phyloP scores from a whole-genome alignment of 1,284 basidiomycete genomes.

The Austroboletus niveus region DNA sequence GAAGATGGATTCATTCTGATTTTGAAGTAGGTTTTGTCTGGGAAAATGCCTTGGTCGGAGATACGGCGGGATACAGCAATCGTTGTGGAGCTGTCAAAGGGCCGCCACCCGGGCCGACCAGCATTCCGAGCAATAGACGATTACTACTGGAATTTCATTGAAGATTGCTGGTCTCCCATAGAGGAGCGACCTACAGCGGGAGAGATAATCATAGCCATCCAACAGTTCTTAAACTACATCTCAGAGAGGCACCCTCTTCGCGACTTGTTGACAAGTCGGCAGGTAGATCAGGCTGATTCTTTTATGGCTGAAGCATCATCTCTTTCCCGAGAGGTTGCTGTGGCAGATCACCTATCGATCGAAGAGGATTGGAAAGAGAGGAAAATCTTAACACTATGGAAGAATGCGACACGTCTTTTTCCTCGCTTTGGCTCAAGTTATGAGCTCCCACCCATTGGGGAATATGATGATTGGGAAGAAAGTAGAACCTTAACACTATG shows the following conservation, averaged over 20 bases:
- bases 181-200: neutral
- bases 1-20: neutral
- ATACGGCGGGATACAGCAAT: neutral
- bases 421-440: slow-evolving; percentile 7
- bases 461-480: too few relatives aligned
- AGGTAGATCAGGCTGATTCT: neutral
- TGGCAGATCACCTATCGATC: too few relatives aligned
- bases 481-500: too few relatives aligned
- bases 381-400: too few relatives aligned
- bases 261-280: neutral
- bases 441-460: too few relatives aligned
- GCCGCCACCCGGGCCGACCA: slow-evolving; percentile 4
- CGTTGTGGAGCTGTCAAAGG: neutral
- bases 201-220: neutral
- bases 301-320: too few relatives aligned
- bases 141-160: slow-evolving; percentile 3
- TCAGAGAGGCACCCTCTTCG: neutral
- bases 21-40: slow-evolving; percentile 5
- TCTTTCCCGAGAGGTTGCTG: too few relatives aligned
- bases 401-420: too few relatives aligned
- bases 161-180: slow-evolving; percentile 1
- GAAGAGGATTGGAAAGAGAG: too few relatives aligned
- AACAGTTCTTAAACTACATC: neutral
- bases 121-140: neutral
- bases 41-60: slow-evolving; percentile 7